phyloP scores from a whole-genome alignment of 78 protist species.

The Dictyostelium purpureum region DNA sequence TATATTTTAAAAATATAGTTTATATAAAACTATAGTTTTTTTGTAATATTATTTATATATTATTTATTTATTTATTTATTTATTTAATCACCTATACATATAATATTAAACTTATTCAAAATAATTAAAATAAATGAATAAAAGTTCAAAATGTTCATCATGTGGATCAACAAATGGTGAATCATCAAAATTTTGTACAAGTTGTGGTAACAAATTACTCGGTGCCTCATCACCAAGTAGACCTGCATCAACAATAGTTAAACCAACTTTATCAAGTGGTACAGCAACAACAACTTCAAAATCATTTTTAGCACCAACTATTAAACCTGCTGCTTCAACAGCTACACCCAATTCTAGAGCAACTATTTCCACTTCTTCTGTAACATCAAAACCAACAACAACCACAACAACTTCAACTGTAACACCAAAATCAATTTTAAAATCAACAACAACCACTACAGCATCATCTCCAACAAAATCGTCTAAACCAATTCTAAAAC shows the following conservation, averaged over 20 bases:
- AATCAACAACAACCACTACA: background rate
- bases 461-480: background rate
- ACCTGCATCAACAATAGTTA: background rate
- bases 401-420: background rate
- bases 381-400: conserved; percentile 11
- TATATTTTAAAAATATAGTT: too few species aligned
- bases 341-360: background rate
- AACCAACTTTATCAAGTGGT: background rate
- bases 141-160: conserved; percentile 6
- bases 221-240: background rate
- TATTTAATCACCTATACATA: too few species aligned
- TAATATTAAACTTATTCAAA: background rate
- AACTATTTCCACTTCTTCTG: background rate
- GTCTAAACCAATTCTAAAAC: background rate
- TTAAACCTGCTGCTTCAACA: background rate
- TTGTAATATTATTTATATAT: too few species aligned
- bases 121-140: background rate
- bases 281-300: background rate
- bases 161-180: background rate
- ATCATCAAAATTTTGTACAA: conserved; percentile 17
- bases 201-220: conserved; percentile 21
- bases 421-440: background rate
- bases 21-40: too few species aligned
- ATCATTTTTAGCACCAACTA: background rate
- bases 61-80: too few species aligned